These are phyloP conservation scores for Rhodomyrtus psidioides DNA, from an alignment of 441 rosid genomes.

Conservation along the genomic window DNA sequence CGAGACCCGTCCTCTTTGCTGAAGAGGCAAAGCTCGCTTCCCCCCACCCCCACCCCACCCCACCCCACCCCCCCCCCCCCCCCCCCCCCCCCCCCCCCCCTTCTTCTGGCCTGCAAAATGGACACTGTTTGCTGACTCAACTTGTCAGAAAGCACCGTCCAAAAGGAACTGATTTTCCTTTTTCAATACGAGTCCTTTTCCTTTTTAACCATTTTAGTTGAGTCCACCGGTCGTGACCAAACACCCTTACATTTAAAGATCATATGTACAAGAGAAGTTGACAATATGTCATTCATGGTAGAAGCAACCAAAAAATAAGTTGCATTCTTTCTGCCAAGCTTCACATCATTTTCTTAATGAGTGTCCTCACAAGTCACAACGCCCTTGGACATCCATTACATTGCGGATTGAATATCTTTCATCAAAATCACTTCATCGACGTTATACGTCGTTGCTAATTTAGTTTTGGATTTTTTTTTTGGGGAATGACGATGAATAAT, in stretches of 20 bases:
- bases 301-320: background rate
- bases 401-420: background rate
- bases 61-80: no score
- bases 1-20: no score
- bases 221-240: background rate
- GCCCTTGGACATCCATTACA: background rate
- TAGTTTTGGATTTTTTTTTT: background rate
- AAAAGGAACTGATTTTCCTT: background rate
- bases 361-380: background rate
- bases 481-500: background rate
- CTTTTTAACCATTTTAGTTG: background rate
- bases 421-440: background rate
- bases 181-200: background rate
- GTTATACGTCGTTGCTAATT: no score
- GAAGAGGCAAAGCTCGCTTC: no score
- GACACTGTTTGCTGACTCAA: background rate
- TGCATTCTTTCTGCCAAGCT: background rate
- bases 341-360: background rate
- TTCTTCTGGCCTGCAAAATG: background rate
- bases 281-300: background rate
- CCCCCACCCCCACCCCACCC: no score
- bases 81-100: no score
- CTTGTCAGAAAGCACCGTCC: background rate
- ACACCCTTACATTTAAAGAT: background rate
- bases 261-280: background rate